Evolutionary conservation across 1,139 yeast genomes (phyloP).

Genomic region (Hanseniaspora uvarum): DNA sequence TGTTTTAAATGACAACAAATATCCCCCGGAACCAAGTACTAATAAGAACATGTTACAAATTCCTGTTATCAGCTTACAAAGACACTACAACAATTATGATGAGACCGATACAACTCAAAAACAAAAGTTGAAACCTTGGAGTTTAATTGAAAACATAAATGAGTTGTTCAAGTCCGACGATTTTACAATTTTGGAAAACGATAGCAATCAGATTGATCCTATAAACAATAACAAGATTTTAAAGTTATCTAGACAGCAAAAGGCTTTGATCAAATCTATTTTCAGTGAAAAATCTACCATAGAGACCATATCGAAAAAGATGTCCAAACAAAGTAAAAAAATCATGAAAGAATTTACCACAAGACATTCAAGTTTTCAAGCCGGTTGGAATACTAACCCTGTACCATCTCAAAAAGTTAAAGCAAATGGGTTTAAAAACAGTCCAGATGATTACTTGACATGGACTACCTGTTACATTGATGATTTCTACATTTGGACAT

Average conservation of each 20-base stretch:
- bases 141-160: constrained; percentile 41
- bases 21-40: constrained; percentile 48
- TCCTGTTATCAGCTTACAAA: constrained; percentile 57
- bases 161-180: constrained; percentile 70
- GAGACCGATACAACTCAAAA: not conserved
- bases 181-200: constrained; percentile 59
- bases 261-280: constrained; percentile 15
- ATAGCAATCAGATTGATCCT: constrained; percentile 39
- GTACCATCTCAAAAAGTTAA: constrained; percentile 8
- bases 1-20: constrained; percentile 50
- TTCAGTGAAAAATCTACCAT: constrained; percentile 29
- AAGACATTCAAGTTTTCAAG: constrained; percentile 36
- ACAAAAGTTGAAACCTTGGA: constrained; percentile 35
- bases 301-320: constrained; percentile 48
- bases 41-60: constrained; percentile 43
- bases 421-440: constrained; percentile 7
- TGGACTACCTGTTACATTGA: constrained; percentile 62
- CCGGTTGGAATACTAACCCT: constrained; percentile 32
- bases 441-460: constrained; percentile 30
- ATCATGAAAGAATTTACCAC: constrained; percentile 50
- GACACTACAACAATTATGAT: constrained; percentile 19
- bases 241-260: constrained; percentile 22
- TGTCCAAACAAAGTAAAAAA: constrained; percentile 66
- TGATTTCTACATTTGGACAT: constrained; percentile 84
- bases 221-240: constrained; percentile 32